Conservation (phyloP, 768 basidiomycete genomes). For the Hericium rajendrae region DNA sequence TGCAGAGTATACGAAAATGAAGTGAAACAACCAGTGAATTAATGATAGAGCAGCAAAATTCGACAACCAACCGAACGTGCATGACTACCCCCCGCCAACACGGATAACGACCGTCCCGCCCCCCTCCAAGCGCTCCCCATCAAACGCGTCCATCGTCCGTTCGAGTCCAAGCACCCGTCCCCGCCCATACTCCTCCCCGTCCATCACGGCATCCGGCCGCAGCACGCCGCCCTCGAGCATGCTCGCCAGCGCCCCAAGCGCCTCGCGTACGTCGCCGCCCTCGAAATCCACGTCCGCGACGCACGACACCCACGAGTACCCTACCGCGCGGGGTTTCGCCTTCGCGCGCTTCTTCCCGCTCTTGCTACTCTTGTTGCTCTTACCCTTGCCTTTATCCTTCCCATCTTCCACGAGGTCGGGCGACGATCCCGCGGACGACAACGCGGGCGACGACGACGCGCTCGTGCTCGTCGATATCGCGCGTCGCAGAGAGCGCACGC, state of each 20-base stretch:
- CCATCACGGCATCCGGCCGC: slow-evolving; percentile 18
- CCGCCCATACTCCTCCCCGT: slow-evolving; percentile 23
- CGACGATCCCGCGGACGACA: not conserved
- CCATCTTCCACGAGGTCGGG: not conserved
- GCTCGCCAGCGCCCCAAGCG: slow-evolving; percentile 30
- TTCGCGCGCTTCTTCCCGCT: not conserved
- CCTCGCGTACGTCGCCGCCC: slow-evolving; percentile 60
- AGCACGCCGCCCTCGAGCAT: slow-evolving; percentile 28
- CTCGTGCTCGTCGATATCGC: slow-evolving; percentile 14
- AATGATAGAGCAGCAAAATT: not conserved
- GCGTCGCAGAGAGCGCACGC: slow-evolving; percentile 49
- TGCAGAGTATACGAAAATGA: too few relatives aligned
- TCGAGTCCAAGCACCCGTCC: slow-evolving; percentile 43
- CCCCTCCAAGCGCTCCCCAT: slow-evolving; percentile 18
- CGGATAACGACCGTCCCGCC: slow-evolving; percentile 25
- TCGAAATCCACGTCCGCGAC: slow-evolving; percentile 80
- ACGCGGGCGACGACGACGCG: not conserved
- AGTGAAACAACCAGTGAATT: too few relatives aligned
- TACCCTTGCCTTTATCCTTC: not conserved
- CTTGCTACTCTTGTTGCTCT: not conserved
- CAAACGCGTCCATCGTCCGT: slow-evolving; percentile 41
- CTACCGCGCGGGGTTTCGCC: slow-evolving; percentile 33
- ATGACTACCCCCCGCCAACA: slow-evolving; percentile 12
- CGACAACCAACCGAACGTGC: not conserved
- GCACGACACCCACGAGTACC: slow-evolving; percentile 76